Conservation (phyloP, 106 monocot species). For the Dendrobium huoshanense region DNA sequence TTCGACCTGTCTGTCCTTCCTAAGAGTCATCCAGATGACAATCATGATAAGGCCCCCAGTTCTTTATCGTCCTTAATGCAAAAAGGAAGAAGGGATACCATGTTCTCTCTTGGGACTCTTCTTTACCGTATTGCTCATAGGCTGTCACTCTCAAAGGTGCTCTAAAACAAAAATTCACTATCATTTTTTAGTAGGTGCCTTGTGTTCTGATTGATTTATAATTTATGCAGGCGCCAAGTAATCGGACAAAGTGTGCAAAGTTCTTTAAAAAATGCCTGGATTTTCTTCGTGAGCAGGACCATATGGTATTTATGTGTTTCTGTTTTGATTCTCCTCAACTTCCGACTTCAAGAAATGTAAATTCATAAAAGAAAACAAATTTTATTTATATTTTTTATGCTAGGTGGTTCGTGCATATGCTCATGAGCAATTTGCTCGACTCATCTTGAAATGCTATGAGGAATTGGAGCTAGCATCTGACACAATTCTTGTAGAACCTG, state of each 20-base stretch:
- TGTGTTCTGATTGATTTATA: conserved; percentile 9
- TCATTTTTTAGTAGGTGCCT: conserved; percentile 2
- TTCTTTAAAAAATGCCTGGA: conserved; percentile 93
- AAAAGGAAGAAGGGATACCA: conserved; percentile 77
- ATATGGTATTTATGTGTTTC: conserved; percentile 45
- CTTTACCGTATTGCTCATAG: conserved; percentile 92
- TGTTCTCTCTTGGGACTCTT: conserved; percentile 84
- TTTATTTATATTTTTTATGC: background rate
- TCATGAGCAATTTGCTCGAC: conserved; percentile 96
- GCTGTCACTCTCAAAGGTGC: conserved; percentile 88
- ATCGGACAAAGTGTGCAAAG: conserved; percentile 63
- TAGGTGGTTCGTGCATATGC: conserved; percentile 93
- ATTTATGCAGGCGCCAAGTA: conserved; percentile 49
- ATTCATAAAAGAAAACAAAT: background rate
- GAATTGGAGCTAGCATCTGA: conserved; percentile 82
- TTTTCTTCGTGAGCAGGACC: conserved; percentile 77
- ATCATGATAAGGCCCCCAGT: conserved; percentile 35
- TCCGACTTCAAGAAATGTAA: background rate
- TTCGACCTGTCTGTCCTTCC: conserved; percentile 87
- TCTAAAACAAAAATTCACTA: background rate
- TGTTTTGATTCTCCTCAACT: background rate
- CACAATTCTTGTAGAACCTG: conserved; percentile 64
- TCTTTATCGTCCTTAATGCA: conserved; percentile 62
- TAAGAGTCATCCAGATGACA: conserved; percentile 43
- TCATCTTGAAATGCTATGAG: conserved; percentile 86